Evolutionary conservation across 257 asterid species (phyloP).

Genomic region (Prunella vulgaris): DNA sequence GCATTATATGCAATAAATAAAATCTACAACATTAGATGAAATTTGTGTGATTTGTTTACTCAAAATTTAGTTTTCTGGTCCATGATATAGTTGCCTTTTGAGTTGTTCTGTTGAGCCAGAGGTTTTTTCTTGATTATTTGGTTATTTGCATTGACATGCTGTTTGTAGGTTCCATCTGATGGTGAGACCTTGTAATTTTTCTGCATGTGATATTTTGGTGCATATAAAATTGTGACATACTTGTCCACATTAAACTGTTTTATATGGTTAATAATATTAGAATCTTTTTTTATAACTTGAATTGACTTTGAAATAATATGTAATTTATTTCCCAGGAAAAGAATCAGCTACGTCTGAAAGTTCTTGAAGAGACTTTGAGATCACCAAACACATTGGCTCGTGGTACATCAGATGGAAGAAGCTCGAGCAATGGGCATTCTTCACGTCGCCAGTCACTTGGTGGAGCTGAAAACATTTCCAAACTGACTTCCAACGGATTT

Average conservation of each 20-base stretch:
- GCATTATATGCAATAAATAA: not conserved
- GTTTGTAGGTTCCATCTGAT: not conserved
- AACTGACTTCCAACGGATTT: slow-evolving; percentile 72
- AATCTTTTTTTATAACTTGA: not conserved
- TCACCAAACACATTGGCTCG: slow-evolving; percentile 59
- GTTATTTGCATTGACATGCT: not conserved
- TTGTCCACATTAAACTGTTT: slow-evolving; percentile 3
- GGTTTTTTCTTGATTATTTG: not conserved
- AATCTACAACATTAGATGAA: not conserved
- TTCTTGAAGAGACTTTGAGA: slow-evolving; percentile 85
- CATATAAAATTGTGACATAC: not conserved
- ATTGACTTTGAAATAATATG: slow-evolving; percentile 7
- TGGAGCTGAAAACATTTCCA: slow-evolving; percentile 85
- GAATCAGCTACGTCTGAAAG: slow-evolving; percentile 70
- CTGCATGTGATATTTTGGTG: slow-evolving; percentile 8
- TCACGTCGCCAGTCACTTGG: slow-evolving; percentile 92
- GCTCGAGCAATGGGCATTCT: slow-evolving; percentile 57
- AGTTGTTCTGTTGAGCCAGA: not conserved
- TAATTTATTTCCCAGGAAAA: slow-evolving; percentile 55
- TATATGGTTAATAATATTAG: not conserved
- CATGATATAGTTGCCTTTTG: not conserved
- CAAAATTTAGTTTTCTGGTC: not conserved
- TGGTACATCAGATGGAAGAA: slow-evolving; percentile 60
- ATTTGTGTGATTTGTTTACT: not conserved
- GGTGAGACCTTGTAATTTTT: not conserved